phyloP scores from a whole-genome alignment of 352 stramenopile genomes.

The Phytopythium montanum region DNA sequence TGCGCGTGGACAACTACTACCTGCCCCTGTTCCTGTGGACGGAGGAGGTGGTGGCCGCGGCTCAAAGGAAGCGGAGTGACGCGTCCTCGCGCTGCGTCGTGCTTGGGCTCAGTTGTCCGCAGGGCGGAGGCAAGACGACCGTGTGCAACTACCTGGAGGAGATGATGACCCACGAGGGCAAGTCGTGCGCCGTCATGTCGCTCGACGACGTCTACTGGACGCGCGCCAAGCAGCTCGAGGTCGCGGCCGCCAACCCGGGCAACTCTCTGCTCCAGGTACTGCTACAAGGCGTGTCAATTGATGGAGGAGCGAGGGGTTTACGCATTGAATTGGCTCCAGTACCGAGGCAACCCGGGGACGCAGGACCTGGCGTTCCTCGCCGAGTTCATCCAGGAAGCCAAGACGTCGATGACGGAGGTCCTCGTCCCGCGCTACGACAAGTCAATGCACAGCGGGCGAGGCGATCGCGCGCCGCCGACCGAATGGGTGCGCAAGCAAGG shows the following conservation, averaged over 20 bases:
- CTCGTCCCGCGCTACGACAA: constrained; percentile 78
- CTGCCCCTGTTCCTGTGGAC: constrained; percentile 77
- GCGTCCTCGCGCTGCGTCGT: constrained; percentile 41
- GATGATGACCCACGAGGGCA: constrained; percentile 45
- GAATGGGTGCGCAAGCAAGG: constrained; percentile 63
- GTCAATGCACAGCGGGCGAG: constrained; percentile 62
- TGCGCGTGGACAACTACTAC: constrained; percentile 70
- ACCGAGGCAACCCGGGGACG: constrained; percentile 79
- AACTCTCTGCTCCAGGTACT: constrained; percentile 79
- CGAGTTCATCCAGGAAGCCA: constrained; percentile 56
- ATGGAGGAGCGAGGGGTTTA: too few species aligned
- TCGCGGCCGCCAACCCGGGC: constrained; percentile 48
- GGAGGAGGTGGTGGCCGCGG: constrained; percentile 40
- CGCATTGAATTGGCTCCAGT: constrained; percentile 35
- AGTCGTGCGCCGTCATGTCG: constrained; percentile 70
- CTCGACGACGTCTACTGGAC: constrained; percentile 84
- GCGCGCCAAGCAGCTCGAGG: constrained; percentile 51
- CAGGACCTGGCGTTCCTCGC: constrained; percentile 73
- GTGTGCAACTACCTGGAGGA: constrained; percentile 67
- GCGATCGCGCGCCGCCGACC: constrained; percentile 53
- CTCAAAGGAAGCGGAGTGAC: constrained; percentile 10
- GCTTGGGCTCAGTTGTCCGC: constrained; percentile 78
- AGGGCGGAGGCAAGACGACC: constrained; percentile 85
- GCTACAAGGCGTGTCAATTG: too few species aligned
- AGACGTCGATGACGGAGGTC: constrained; percentile 36